A percentile compares a stretch with the other conserved stretches of the same genome.
Evolutionary conservation across 257 asterid species (phyloP).

Genomic region (Solanum habrochaites): DNA sequence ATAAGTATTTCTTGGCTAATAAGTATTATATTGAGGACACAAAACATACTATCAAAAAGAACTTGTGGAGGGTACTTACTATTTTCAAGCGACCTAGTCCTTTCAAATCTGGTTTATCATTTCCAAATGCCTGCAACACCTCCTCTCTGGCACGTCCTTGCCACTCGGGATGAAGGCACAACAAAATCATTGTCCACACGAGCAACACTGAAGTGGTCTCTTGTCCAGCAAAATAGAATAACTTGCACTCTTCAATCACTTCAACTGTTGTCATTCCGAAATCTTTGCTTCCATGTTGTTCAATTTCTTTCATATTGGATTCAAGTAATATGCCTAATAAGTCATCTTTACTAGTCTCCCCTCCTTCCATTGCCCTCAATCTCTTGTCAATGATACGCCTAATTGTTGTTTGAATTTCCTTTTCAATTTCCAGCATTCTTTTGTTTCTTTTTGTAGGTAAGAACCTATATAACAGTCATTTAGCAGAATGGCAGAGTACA

Average conservation of each 20-base stretch:
- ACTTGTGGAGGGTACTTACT: conserved; percentile 6
- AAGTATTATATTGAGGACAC: neutral
- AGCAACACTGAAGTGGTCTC: conserved; percentile 46
- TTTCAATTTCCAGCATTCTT: conserved; percentile 5
- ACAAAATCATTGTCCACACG: conserved; percentile 41
- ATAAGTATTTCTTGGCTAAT: neutral
- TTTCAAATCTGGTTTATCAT: conserved; percentile 11
- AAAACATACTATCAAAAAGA: neutral
- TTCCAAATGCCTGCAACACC: conserved; percentile 18
- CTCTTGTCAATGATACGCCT: conserved; percentile 18
- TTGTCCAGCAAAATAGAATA: conserved; percentile 50
- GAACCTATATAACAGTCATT: neutral
- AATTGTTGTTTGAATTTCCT: conserved; percentile 9
- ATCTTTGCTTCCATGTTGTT: neutral
- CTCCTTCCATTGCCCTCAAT: conserved; percentile 9
- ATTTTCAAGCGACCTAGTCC: conserved; percentile 17
- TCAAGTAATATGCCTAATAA: conserved; percentile 8
- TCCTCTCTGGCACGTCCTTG: conserved; percentile 26
- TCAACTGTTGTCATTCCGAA: conserved; percentile 1
- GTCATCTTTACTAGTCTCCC: neutral
- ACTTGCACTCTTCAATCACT: conserved; percentile 39
- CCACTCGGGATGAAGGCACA: conserved; percentile 14
- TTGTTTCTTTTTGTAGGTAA: conserved; percentile 29
- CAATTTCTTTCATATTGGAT: conserved; percentile 10
- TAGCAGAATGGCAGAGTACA: neutral